A percentile compares a stretch with the other conserved stretches of the same genome.
phyloP scores from a whole-genome alignment of 2,329 filamentous ascomycete species.

The Metarhizium anisopliae region DNA sequence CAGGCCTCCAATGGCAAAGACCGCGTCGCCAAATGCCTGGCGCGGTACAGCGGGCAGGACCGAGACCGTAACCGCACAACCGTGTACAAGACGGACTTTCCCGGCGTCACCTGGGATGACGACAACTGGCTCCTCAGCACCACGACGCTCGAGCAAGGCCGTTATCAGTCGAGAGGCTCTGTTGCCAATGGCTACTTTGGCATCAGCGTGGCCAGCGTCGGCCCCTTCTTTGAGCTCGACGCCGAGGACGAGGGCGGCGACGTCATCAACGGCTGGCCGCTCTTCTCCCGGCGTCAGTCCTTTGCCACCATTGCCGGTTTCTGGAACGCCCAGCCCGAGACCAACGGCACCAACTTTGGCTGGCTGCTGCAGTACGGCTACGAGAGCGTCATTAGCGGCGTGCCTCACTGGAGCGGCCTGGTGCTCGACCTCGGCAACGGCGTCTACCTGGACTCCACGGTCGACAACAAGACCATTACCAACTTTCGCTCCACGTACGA shows the following conservation, averaged over 20 bases:
- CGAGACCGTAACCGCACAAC: neutral
- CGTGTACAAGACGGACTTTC: conserved; percentile 15
- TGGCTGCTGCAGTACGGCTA: conserved; percentile 53
- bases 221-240: conserved; percentile 19
- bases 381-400: conserved; percentile 61
- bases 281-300: conserved; percentile 53
- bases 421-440: conserved; percentile 45
- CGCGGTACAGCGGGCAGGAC: neutral
- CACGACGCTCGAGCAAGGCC: conserved; percentile 14
- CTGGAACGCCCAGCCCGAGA: conserved; percentile 49
- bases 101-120: conserved; percentile 18
- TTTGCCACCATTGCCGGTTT: conserved; percentile 63
- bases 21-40: conserved; percentile 2
- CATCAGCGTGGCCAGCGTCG: conserved; percentile 17
- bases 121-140: conserved; percentile 17
- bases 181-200: conserved; percentile 21
- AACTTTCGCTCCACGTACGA: conserved; percentile 53
- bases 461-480: conserved; percentile 47
- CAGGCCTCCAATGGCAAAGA: neutral
- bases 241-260: conserved; percentile 10
- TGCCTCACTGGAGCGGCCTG: conserved; percentile 47
- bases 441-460: conserved; percentile 48
- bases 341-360: conserved; percentile 52
- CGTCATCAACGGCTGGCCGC: conserved; percentile 55
- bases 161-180: conserved; percentile 18